These are phyloP conservation scores for Aphanomyces astaci DNA, from an alignment of 352 stramenopile species.

Conservation along the genomic window DNA sequence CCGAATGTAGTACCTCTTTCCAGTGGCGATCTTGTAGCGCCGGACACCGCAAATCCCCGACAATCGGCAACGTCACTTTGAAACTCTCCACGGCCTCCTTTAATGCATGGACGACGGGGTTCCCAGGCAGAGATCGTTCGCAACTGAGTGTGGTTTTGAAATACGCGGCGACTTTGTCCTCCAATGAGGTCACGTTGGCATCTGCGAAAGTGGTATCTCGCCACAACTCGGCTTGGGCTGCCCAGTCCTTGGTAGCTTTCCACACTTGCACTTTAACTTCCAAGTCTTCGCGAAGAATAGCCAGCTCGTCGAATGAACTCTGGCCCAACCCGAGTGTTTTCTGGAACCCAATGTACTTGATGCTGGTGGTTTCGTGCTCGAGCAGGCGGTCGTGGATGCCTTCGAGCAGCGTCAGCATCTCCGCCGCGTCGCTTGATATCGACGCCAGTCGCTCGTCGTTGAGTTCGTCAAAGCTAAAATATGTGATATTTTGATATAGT, in stretches of 20 bases:
- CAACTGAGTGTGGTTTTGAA: constrained; percentile 35
- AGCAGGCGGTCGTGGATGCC: constrained; percentile 32
- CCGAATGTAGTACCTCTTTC: not conserved
- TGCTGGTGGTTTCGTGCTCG: constrained; percentile 30
- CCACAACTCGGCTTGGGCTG: constrained; percentile 31
- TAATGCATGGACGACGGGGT: constrained; percentile 30
- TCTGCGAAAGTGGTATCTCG: constrained; percentile 32
- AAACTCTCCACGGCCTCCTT: constrained; percentile 41
- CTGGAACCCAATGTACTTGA: constrained; percentile 33
- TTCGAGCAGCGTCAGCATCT: constrained; percentile 42
- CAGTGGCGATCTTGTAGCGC: constrained; percentile 22
- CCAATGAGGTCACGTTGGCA: constrained; percentile 38
- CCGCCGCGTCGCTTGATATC: constrained; percentile 11
- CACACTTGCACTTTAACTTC: constrained; percentile 39
- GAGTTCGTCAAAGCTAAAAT: constrained; percentile 7
- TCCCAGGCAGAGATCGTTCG: constrained; percentile 37
- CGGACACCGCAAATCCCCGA: constrained; percentile 22
- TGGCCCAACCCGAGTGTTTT: constrained; percentile 8
- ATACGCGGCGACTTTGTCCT: constrained; percentile 41
- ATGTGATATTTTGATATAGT: not conserved
- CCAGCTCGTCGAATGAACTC: constrained; percentile 12
- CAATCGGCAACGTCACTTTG: constrained; percentile 33
- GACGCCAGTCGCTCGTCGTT: not conserved
- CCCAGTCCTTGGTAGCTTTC: constrained; percentile 44
- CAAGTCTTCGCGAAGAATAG: not conserved